These are phyloP conservation scores for Metarhizium brunneum DNA, from an alignment of 2,329 filamentous ascomycete species.

Conservation along the genomic window DNA sequence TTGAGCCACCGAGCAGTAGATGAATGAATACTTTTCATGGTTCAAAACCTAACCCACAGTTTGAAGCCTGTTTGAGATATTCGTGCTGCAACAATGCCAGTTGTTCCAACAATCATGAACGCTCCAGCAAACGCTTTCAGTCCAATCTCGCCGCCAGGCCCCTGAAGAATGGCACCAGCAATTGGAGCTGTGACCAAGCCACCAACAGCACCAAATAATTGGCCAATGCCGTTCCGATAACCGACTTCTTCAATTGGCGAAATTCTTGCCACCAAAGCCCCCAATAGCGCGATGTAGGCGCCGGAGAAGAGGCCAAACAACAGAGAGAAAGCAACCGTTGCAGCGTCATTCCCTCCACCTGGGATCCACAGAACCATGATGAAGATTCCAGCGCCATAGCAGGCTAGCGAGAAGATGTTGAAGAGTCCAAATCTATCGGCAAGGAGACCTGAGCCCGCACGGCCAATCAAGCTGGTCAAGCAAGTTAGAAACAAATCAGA, in stretches of 20 bases:
- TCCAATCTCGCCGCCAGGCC: conserved; percentile 7
- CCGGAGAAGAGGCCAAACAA: conserved; percentile 22
- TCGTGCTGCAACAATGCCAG: conserved; percentile 8
- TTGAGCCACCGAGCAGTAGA: background rate
- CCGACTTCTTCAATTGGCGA: conserved; percentile 45
- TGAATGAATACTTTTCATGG: background rate
- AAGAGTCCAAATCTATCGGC: conserved; percentile 17
- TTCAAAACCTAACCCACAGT: conserved; percentile 7
- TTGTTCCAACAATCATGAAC: conserved; percentile 11
- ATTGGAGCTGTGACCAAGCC: conserved; percentile 12
- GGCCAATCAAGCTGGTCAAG: conserved; percentile 11
- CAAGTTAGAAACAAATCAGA: background rate
- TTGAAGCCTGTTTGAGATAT: conserved; percentile 10
- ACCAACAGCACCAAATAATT: conserved; percentile 10
- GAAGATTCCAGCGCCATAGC: conserved; percentile 24
- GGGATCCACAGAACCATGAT: conserved; percentile 25
- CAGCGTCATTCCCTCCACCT: conserved; percentile 11
- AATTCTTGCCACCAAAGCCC: conserved; percentile 31
- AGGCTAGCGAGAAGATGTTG: conserved; percentile 30
- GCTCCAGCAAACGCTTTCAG: conserved; percentile 11
- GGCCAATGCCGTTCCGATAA: conserved; percentile 35
- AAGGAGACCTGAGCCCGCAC: conserved; percentile 12
- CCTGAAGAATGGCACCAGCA: conserved; percentile 12
- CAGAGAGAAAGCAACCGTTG: conserved; percentile 17
- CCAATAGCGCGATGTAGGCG: conserved; percentile 17